Evolutionary conservation across 1,284 basidiomycete species (phyloP).

Genomic region (Coniferiporia weirii): DNA sequence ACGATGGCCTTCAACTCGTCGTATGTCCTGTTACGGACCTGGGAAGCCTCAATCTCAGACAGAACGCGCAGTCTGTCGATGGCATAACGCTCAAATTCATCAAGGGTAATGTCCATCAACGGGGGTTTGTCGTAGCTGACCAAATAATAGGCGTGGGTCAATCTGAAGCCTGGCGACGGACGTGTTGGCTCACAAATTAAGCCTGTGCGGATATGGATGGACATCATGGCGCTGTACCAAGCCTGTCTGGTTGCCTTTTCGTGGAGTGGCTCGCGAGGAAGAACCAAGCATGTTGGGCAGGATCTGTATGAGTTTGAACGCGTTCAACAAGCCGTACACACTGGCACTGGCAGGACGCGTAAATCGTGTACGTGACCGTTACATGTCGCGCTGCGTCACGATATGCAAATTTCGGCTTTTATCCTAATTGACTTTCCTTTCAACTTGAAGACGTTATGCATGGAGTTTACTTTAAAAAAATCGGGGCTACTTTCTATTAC

Average conservation of each 20-base stretch:
- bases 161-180: neutral
- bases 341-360: constrained; percentile 5
- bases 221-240: constrained; percentile 6
- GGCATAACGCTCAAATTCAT: constrained; percentile 93
- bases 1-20: constrained; percentile 71
- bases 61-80: constrained; percentile 86
- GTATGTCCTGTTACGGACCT: constrained; percentile 77
- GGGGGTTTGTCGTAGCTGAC: constrained; percentile 85
- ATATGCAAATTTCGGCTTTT: neutral
- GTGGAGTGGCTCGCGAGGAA: neutral
- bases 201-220: constrained; percentile 11
- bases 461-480: neutral
- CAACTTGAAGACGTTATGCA: no score
- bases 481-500: no score
- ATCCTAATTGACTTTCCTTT: no score
- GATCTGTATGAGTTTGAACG: neutral
- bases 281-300: neutral
- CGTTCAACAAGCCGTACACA: neutral
- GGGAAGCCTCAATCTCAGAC: constrained; percentile 92
- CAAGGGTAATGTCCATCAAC: constrained; percentile 85
- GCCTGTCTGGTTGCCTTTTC: neutral
- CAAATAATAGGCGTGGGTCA: neutral
- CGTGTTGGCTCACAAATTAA: constrained; percentile 16
- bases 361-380: neutral
- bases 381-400: constrained; percentile 4